Evolutionary conservation across 331 rosid species (phyloP).

Genomic region (Telfairia occidentalis): DNA sequence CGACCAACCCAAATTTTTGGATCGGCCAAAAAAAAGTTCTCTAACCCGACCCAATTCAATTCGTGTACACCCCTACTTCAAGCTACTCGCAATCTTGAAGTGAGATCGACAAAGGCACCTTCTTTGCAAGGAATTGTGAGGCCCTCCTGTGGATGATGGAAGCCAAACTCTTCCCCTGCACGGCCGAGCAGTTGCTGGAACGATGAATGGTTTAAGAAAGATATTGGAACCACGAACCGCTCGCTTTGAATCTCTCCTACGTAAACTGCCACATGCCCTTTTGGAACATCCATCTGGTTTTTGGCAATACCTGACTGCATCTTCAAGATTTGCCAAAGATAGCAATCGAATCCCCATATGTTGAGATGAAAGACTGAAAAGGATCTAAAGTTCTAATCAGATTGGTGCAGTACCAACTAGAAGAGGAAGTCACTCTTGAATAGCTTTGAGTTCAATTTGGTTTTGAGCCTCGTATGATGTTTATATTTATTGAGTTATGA

Average conservation of each 20-base stretch:
- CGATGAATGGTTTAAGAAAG: constrained; percentile 3
- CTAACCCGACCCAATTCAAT: too few relatives aligned
- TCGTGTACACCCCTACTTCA: too few relatives aligned
- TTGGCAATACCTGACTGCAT: not conserved
- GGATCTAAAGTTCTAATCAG: not conserved
- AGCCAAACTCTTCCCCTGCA: constrained; percentile 6
- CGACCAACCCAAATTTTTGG: too few relatives aligned
- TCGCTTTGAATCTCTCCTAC: constrained; percentile 10
- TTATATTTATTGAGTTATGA: not conserved
- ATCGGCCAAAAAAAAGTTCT: too few relatives aligned
- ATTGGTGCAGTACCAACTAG: not conserved
- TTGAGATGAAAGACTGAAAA: not conserved
- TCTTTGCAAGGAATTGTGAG: not conserved
- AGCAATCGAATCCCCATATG: constrained; percentile 5
- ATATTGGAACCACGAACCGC: constrained; percentile 1
- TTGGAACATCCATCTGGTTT: not conserved
- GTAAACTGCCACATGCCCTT: not conserved
- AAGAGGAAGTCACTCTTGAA: not conserved
- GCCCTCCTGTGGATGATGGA: not conserved
- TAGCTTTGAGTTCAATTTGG: not conserved
- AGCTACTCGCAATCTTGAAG: not conserved
- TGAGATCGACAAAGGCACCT: not conserved
- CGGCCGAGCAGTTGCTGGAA: constrained; percentile 5
- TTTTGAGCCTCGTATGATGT: constrained; percentile 5
- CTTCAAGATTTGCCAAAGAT: not conserved